Evolutionary conservation across 2,329 filamentous ascomycete genomes (phyloP), one percentile per base, ranked within the genome.

Genomic region (Dothideomycetes sp.): DNA sequence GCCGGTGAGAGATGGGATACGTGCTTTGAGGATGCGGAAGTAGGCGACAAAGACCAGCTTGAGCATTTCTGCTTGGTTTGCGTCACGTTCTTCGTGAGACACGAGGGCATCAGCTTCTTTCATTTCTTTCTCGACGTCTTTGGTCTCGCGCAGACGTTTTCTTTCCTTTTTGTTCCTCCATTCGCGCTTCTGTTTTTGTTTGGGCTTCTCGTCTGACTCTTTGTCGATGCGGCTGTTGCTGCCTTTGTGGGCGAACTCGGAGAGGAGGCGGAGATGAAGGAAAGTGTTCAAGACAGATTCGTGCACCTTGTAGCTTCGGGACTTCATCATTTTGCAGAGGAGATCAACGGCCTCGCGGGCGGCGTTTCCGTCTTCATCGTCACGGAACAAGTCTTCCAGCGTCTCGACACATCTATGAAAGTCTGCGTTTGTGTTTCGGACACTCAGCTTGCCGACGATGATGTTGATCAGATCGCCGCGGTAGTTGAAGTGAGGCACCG

Each of bases 401-500:
- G 88, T 80, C 47, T 82, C 71, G 9, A 82, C 71, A 51, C 85
- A 93, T 59, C 84, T 88, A 47, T 74, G 61, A 49, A 86, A 91
- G 47, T 93, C 81, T 2, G 70, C 71, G 55, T 93, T 84, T 1
- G 84, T 64, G 40, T 73, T 74, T 51, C 78, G 76, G 43, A 71
- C 74, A 54, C 84, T 87, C 24, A 98, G 70, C 59, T 91, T 91
- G 51, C 79, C 78, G 16, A 94, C 80, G 11, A 98, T 59, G 44
- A 96, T 89, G 61, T 84, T 86, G 46, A 98, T 66, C 39, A 98
- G 68, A 39, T 98, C 89, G 34, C 72, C 74, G 28, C 91, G 81
- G 62, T 94, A 95, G 68, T 98, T 98, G 76, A 98, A 98, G 65
- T 98, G 93, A 3, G 91, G 85, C 1, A 95, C 87, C 2, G 82